phyloP scores from a whole-genome alignment of 2,329 filamentous ascomycete genomes.

The Lachnellula subtilissima region DNA sequence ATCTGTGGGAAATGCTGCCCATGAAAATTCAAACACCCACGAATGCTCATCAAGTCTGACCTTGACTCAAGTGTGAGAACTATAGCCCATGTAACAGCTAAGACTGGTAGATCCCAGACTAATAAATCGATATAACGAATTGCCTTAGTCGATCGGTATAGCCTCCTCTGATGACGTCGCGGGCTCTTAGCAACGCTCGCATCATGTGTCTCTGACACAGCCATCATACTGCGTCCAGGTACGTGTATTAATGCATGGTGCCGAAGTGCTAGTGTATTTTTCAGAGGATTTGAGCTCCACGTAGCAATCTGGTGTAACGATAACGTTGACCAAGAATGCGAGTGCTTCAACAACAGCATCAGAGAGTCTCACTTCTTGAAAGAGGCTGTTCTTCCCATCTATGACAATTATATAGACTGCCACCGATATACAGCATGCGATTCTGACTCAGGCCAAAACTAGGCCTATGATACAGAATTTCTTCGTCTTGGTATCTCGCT shows the following conservation, averaged over 20 bases:
- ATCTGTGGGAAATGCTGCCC: constrained; percentile 7
- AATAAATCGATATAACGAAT: constrained; percentile 23
- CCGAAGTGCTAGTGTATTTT: constrained; percentile 23
- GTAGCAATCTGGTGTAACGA: constrained; percentile 25
- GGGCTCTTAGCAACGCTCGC: constrained; percentile 14
- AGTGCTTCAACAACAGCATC: constrained; percentile 5
- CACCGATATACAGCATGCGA: too few relatives aligned
- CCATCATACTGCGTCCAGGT: constrained; percentile 26
- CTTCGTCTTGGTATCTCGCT: too few relatives aligned
- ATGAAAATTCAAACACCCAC: constrained; percentile 26
- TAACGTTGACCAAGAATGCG: constrained; percentile 18
- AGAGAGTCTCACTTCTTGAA: too few relatives aligned
- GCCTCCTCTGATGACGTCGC: constrained; percentile 20
- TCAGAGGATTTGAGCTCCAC: constrained; percentile 32
- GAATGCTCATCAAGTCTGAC: constrained; percentile 20
- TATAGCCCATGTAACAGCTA: constrained; percentile 15
- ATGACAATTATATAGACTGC: too few relatives aligned
- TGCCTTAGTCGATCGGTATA: constrained; percentile 21
- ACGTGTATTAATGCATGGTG: constrained; percentile 5
- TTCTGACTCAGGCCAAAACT: too few relatives aligned
- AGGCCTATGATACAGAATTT: too few relatives aligned
- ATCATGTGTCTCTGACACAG: constrained; percentile 23
- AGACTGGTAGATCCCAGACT: constrained; percentile 18
- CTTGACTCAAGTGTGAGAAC: constrained; percentile 19
- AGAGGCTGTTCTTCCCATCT: too few relatives aligned